phyloP scores from a whole-genome alignment of 2,329 filamentous ascomycete species.

The Fusarium sulawesiense region DNA sequence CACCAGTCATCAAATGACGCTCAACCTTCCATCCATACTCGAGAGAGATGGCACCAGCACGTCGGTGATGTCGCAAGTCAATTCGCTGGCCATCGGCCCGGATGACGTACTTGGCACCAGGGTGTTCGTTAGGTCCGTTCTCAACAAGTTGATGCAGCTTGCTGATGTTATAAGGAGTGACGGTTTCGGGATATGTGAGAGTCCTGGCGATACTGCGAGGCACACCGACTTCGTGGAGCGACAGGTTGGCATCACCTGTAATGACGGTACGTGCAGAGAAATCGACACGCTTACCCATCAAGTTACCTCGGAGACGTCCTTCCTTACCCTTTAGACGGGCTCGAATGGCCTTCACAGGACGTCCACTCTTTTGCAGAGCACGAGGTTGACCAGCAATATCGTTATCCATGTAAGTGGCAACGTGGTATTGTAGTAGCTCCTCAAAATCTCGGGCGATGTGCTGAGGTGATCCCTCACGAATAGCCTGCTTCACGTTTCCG shows the following conservation, averaged over 20 bases:
- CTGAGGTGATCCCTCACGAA: conserved; percentile 89
- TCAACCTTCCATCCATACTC: conserved; percentile 99
- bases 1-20: conserved; percentile 93
- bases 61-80: conserved; percentile 92
- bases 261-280: conserved; percentile 99
- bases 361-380: conserved; percentile 94
- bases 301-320: conserved; percentile 94
- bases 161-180: conserved; percentile 97
- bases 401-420: conserved; percentile 99
- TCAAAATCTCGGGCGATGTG: conserved; percentile 95
- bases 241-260: conserved; percentile 96
- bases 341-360: conserved; percentile 95
- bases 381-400: conserved; percentile 96
- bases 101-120: conserved; percentile 96
- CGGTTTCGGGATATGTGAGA: conserved; percentile 95
- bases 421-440: conserved; percentile 92
- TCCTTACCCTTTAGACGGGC: conserved; percentile 99
- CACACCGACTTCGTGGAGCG: conserved; percentile 96
- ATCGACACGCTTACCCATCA: conserved; percentile 99
- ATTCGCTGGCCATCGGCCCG: conserved; percentile 93
- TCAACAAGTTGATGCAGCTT: conserved; percentile 89
- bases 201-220: conserved; percentile 92
- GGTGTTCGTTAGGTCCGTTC: conserved; percentile 94
- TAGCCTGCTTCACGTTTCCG: conserved; percentile 90
- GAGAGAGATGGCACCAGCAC: conserved; percentile 84